phyloP scores from a whole-genome alignment of 345 rosid genomes.

The Viola odorata region DNA sequence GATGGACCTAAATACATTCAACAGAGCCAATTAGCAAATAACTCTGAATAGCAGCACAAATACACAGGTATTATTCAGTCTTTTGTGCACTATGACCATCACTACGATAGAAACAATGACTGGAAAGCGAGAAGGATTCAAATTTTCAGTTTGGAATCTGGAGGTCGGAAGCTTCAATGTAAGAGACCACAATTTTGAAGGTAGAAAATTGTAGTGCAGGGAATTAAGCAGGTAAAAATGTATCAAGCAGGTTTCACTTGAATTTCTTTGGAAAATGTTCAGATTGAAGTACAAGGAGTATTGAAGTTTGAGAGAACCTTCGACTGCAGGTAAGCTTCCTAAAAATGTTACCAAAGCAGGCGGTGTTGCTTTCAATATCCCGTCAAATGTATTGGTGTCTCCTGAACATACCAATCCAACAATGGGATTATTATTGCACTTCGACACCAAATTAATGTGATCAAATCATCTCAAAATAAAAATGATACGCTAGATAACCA shows the following conservation, averaged over 20 bases:
- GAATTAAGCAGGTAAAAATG: too few relatives aligned
- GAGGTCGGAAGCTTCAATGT: too few relatives aligned
- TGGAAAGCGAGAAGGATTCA: too few relatives aligned
- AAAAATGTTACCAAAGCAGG: slow-evolving; percentile 67
- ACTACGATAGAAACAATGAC: too few relatives aligned
- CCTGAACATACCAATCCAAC: slow-evolving; percentile 35
- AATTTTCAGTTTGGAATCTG: too few relatives aligned
- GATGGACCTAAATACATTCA: slow-evolving; percentile 52
- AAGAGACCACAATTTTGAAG: neutral
- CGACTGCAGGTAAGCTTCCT: slow-evolving; percentile 65
- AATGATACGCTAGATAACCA: too few relatives aligned
- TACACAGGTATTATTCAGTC: too few relatives aligned
- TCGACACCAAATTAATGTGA: too few relatives aligned
- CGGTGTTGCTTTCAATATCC: slow-evolving; percentile 72
- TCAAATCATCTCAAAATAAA: too few relatives aligned
- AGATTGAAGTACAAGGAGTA: neutral
- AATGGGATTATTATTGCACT: slow-evolving; percentile 20
- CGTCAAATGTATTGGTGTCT: slow-evolving; percentile 44
- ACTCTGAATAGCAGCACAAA: neutral
- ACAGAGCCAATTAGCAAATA: neutral
- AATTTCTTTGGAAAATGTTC: neutral
- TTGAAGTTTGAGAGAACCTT: slow-evolving; percentile 34
- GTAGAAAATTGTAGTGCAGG: neutral
- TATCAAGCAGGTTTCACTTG: neutral
- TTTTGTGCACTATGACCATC: too few relatives aligned